A percentile compares a stretch with the other conserved stretches of the same genome.
Evolutionary conservation across 2,329 filamentous ascomycete species (phyloP).

Genomic region (Alternaria triticimaculans): DNA sequence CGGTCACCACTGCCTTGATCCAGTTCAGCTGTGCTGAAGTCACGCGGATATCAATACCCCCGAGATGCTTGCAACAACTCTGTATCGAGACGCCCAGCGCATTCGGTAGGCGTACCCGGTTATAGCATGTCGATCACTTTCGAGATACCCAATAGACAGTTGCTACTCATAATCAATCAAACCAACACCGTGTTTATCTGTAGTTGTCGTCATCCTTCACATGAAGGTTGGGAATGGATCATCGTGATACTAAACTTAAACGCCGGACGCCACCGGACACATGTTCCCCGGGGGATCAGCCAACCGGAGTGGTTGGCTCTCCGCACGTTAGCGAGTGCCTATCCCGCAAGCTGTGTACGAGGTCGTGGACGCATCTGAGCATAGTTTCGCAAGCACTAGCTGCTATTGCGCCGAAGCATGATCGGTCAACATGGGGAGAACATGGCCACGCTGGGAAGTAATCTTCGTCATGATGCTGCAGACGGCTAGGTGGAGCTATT

Average conservation of each 20-base stretch:
- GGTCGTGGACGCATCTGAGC: background rate
- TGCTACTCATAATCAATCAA: conserved; percentile 1
- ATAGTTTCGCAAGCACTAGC: background rate
- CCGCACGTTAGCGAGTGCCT: conserved; percentile 13
- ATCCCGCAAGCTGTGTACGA: background rate
- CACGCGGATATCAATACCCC: background rate
- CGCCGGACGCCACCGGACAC: conserved; percentile 6
- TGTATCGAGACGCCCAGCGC: conserved; percentile 2
- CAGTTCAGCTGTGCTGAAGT: background rate
- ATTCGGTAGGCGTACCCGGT: conserved; percentile 1
- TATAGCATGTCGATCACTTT: conserved; percentile 8
- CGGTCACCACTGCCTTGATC: background rate
- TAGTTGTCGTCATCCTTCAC: background rate
- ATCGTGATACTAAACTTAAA: background rate
- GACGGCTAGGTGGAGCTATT: conserved; percentile 13
- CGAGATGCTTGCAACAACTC: background rate
- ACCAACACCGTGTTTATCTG: background rate
- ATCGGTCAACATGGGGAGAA: conserved; percentile 12
- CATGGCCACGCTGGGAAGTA: conserved; percentile 2
- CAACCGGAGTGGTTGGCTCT: conserved; percentile 24
- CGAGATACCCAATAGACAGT: conserved; percentile 16
- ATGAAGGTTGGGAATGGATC: background rate
- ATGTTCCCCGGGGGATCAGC: conserved; percentile 4
- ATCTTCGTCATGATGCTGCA: conserved; percentile 5
- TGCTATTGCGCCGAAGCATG: background rate